Evolutionary conservation across 2,329 filamentous ascomycete genomes (phyloP), one percentile per base, ranked within the genome.

Genomic region (Xenosphaeropsis pyriputrescens): DNA sequence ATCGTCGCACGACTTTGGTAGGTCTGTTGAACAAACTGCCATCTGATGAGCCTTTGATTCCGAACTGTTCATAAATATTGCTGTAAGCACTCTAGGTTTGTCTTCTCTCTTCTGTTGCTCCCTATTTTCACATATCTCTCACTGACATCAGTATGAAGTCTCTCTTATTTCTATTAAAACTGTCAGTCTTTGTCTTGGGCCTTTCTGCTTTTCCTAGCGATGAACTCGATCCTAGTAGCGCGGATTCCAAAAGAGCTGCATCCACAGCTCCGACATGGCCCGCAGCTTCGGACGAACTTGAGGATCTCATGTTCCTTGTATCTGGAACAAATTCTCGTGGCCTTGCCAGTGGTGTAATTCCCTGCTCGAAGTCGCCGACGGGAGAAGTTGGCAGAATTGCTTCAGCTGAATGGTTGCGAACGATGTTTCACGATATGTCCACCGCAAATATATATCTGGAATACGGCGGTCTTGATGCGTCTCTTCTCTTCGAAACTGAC

Each of bases 281-380:
- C 2, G 65, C 70, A 2, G 48, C 61, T 11, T 64, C 64, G 14
- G 74, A 79, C 47, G 72, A 78, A 50, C 57, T 79, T 41, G 74
- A 79, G 53, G 73, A 76, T 52, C 68, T 77, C 45, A 70, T 78
- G 61, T 74, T 67, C 48, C 68, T 77, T 46, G 66, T 69, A 37
- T 57, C 61, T 26, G 71, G 70, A 3, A 70, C 72, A 48, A 59
- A 63, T 34, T 61, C 65, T 22, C 63, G 71, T 43, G 63, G 67
- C 31, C 75, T 79, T 50, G 64, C 70, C 34, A 63, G 65, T 37
- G 63, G 64, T 12, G 66, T 79, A 39, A 70, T 62, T 26, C 73
- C 72, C 5, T 78, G 73, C 55, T 26, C 22, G 12, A 26, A 26
- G 12, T 26, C 22, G 3, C 22, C 22, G 22, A 26, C 22, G 8